phyloP scores from a whole-genome alignment of 1,284 basidiomycete genomes.

The Trichosporon sp. region DNA sequence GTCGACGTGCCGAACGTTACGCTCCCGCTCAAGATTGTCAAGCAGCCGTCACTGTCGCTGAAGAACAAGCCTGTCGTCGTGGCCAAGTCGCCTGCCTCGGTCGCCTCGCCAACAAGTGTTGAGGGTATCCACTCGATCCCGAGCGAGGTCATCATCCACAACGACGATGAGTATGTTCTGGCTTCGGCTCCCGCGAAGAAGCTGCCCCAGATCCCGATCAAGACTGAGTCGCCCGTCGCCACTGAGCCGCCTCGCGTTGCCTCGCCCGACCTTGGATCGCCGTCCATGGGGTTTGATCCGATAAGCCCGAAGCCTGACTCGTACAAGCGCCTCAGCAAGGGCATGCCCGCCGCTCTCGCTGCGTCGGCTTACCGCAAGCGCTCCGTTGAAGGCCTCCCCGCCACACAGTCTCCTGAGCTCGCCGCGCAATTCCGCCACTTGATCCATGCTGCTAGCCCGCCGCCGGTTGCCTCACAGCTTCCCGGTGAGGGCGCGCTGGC shows the following conservation, averaged over 20 bases:
- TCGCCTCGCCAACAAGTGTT: neutral
- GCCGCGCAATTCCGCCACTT: neutral
- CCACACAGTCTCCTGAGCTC: neutral
- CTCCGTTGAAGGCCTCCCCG: neutral
- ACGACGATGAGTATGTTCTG: neutral
- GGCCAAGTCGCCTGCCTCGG: neutral
- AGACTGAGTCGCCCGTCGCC: neutral
- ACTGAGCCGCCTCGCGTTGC: slow-evolving; percentile 10
- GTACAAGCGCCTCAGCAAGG: slow-evolving; percentile 10
- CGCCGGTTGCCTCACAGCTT: neutral
- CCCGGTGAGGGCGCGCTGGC: neutral
- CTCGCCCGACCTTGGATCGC: neutral
- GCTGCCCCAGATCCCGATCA: neutral
- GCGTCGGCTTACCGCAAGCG: neutral
- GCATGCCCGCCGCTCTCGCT: neutral
- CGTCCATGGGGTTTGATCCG: neutral
- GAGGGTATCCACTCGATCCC: neutral
- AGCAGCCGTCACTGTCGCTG: slow-evolving; percentile 12
- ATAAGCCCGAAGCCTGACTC: slow-evolving; percentile 4
- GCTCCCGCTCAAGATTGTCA: neutral
- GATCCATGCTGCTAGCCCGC: neutral
- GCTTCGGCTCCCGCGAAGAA: neutral
- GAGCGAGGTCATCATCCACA: neutral
- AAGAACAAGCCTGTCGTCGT: neutral
- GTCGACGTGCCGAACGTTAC: slow-evolving; percentile 1